Conservation (phyloP, 345 rosid species). For the Syzygium aqueum region DNA sequence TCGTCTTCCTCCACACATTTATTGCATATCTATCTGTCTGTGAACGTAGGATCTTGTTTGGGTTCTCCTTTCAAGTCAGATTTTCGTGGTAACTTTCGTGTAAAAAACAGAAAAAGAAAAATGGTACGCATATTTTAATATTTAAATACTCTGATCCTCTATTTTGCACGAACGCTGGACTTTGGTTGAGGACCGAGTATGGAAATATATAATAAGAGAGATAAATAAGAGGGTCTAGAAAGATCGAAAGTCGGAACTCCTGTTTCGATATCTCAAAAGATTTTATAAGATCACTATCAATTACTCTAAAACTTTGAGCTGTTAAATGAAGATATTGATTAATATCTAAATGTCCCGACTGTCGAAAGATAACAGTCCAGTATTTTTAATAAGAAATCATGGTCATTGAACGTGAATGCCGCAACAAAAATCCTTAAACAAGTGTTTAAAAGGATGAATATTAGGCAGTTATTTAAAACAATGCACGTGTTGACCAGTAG, state of each 20-base stretch:
- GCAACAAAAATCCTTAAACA: neutral
- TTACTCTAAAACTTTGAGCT: neutral
- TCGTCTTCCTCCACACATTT: neutral
- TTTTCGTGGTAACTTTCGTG: neutral
- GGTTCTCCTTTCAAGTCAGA: neutral
- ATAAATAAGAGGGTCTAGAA: fast-evolving
- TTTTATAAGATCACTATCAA: neutral
- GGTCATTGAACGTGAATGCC: neutral
- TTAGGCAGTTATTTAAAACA: neutral
- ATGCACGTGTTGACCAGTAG: neutral
- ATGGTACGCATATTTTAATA: neutral
- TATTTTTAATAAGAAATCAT: neutral
- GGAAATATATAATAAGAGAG: neutral
- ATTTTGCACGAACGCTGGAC: neutral
- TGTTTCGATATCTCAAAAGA: fast-evolving
- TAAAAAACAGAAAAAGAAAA: neutral
- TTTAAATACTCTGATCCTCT: neutral
- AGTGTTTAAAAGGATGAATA: neutral
- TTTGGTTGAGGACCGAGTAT: too few species aligned
- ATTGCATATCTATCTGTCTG: neutral
- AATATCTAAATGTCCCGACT: neutral
- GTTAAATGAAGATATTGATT: neutral
- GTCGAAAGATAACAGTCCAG: neutral
- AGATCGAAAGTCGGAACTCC: neutral
- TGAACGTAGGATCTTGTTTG: neutral